Percentiles rank a stretch among this genome's conserved stretches.
phyloP scores from a whole-genome alignment of 495 filamentous ascomycete species.

The Venustampulla echinocandica region DNA sequence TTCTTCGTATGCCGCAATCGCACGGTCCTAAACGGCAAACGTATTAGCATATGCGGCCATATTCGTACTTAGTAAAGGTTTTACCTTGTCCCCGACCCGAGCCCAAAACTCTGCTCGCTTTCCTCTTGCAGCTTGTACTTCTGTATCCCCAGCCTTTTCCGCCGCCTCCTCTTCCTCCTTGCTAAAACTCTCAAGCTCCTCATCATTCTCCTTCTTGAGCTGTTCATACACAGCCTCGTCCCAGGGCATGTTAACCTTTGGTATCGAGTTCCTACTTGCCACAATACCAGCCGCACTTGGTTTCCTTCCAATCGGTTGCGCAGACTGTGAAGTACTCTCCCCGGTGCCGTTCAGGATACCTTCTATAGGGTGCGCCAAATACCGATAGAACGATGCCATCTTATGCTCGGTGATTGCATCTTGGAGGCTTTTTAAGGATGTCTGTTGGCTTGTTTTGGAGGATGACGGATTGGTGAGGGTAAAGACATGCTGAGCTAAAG shows the following conservation, averaged over 20 bases:
- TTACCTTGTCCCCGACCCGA: conserved; percentile 88
- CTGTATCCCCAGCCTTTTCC: conserved; percentile 92
- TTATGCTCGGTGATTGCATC: conserved; percentile 88
- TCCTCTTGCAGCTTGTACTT: conserved; percentile 82
- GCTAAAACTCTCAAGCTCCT: conserved; percentile 81
- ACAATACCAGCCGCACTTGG: conserved; percentile 60
- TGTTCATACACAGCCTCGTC: conserved; percentile 82
- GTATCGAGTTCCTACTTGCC: conserved; percentile 52
- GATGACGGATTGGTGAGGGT: conserved; percentile 86
- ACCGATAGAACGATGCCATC: conserved; percentile 94
- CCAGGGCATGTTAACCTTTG: conserved; percentile 69
- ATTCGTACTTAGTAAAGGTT: background rate
- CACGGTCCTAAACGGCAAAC: conserved; percentile 92
- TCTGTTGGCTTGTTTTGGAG: conserved; percentile 54
- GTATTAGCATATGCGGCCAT: background rate
- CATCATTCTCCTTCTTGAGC: conserved; percentile 78
- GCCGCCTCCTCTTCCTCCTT: conserved; percentile 93
- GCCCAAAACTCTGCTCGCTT: conserved; percentile 96
- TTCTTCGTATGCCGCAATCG: conserved; percentile 81
- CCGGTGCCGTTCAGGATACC: conserved; percentile 76
- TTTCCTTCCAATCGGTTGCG: conserved; percentile 44
- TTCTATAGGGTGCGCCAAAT: conserved; percentile 88
- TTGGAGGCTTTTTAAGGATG: conserved; percentile 74
- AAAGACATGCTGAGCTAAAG: conserved; percentile 94
- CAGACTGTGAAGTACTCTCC: conserved; percentile 49